Percentiles rank a stretch among this genome's conserved stretches.
These are phyloP conservation scores for Phialophora chinensis DNA, from an alignment of 2,329 filamentous ascomycete genomes.

Conservation along the genomic window DNA sequence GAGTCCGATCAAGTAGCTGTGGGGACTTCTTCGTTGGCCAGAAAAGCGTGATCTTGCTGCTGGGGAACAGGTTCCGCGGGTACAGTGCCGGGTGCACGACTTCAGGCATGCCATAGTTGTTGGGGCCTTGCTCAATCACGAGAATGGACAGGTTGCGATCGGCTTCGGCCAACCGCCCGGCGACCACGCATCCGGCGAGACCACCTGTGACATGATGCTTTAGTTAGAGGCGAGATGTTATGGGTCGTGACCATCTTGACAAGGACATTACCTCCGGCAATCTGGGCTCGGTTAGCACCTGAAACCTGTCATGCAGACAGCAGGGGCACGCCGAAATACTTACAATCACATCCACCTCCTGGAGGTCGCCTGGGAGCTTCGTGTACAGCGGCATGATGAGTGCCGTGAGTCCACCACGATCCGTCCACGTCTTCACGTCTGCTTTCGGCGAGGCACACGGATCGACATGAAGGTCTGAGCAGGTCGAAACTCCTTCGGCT, in stretches of 20 bases:
- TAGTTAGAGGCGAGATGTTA: background rate
- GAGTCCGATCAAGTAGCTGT: slow-evolving; percentile 38
- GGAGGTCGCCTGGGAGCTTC: slow-evolving; percentile 24
- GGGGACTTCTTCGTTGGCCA: slow-evolving; percentile 56
- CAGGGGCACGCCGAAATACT: background rate
- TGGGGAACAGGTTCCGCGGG: slow-evolving; percentile 55
- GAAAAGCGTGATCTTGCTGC: slow-evolving; percentile 59
- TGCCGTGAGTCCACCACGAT: background rate
- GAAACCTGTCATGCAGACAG: background rate
- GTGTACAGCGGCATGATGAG: slow-evolving; percentile 22
- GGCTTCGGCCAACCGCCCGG: slow-evolving; percentile 58
- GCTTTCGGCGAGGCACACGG: background rate
- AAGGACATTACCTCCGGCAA: slow-evolving; percentile 52
- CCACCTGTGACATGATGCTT: slow-evolving; percentile 46
- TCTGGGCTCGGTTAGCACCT: slow-evolving; percentile 26
- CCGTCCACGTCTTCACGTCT: background rate
- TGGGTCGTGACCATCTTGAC: background rate
- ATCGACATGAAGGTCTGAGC: background rate
- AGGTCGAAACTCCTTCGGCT: background rate
- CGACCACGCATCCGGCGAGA: slow-evolving; percentile 57
- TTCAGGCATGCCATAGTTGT: slow-evolving; percentile 59
- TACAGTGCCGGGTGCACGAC: slow-evolving; percentile 61
- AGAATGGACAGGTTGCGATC: slow-evolving; percentile 58
- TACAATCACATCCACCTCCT: slow-evolving; percentile 58
- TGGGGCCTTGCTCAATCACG: slow-evolving; percentile 60